These are phyloP conservation scores for Pharus latifolius DNA, from an alignment of 176 grass and related monocot genomes.

Conservation along the genomic window DNA sequence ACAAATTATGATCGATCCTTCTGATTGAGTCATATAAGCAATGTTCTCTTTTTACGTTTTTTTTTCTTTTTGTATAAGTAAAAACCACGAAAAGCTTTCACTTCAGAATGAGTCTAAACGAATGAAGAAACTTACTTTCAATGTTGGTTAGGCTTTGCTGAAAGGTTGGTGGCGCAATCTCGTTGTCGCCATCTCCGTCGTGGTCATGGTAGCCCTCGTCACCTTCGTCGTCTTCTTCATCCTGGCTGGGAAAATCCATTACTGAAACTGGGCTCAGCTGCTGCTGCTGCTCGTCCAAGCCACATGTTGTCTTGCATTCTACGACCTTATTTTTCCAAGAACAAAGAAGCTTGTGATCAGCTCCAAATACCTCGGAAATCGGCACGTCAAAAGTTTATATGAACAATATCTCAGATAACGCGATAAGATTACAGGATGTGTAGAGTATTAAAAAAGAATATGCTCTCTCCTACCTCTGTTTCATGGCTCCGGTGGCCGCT, in stretches of 20 bases:
- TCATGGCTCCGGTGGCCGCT: background rate
- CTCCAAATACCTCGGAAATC: too few relatives aligned
- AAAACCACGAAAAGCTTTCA: background rate
- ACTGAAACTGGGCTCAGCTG: slow-evolving; percentile 62
- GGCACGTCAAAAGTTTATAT: too few relatives aligned
- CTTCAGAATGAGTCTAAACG: background rate
- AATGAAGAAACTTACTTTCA: slow-evolving; percentile 40
- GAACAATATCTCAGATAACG: too few relatives aligned
- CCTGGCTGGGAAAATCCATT: slow-evolving; percentile 64
- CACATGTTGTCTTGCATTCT: background rate
- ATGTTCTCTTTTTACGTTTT: too few relatives aligned
- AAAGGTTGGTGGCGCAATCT: slow-evolving; percentile 21
- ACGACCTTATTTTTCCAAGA: background rate
- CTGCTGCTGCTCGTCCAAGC: slow-evolving; percentile 20
- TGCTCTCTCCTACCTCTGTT: background rate
- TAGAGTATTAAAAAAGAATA: too few relatives aligned
- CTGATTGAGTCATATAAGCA: too few relatives aligned
- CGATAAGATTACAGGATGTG: too few relatives aligned
- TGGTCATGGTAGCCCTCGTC: background rate
- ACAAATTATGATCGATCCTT: too few relatives aligned
- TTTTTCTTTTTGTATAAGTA: too few relatives aligned
- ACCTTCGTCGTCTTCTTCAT: slow-evolving; percentile 20
- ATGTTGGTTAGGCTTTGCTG: slow-evolving; percentile 35
- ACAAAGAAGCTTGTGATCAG: too few relatives aligned
- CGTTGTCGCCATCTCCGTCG: background rate